Conservation (phyloP, 2,329 filamentous ascomycete species). For the Pseudogymnoascus sp. region DNA sequence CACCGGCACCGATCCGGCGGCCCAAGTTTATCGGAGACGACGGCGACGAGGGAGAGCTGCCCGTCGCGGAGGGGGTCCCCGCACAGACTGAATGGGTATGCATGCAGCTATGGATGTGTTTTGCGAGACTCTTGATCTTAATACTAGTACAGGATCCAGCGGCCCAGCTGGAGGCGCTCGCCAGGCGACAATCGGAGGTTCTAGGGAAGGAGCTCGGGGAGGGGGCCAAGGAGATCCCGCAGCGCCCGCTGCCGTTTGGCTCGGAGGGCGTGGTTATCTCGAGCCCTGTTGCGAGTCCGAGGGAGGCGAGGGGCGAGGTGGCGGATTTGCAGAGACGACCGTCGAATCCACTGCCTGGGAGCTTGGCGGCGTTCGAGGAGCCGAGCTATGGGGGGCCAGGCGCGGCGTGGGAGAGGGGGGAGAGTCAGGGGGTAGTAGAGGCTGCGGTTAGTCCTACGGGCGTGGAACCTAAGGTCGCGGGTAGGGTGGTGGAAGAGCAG, state of each 20-base stretch:
- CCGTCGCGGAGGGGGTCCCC: conserved; percentile 74
- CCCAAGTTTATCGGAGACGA: conserved; percentile 52
- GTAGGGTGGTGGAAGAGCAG: conserved; percentile 32
- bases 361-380: not conserved
- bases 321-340: not conserved
- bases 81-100: conserved; percentile 91
- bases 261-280: conserved; percentile 42
- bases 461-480: conserved; percentile 33
- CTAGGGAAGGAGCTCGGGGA: conserved; percentile 47
- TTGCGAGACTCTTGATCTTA: conserved; percentile 36
- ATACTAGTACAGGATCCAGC: conserved; percentile 57
- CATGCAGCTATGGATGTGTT: conserved; percentile 45
- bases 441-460: not conserved
- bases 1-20: conserved; percentile 70
- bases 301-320: not conserved
- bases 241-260: conserved; percentile 44
- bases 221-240: conserved; percentile 37
- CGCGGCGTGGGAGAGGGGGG: not conserved
- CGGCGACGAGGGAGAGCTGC: conserved; percentile 52
- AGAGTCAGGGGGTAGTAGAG: not conserved
- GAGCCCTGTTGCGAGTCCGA: conserved; percentile 22
- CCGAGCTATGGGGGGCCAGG: not conserved
- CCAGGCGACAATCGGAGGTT: conserved; percentile 56
- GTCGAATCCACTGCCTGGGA: not conserved
- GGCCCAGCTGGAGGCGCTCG: conserved; percentile 62